Evolutionary conservation across 148 eudicot genomes (phyloP).

Genomic region (Rhododendron griersonianum): DNA sequence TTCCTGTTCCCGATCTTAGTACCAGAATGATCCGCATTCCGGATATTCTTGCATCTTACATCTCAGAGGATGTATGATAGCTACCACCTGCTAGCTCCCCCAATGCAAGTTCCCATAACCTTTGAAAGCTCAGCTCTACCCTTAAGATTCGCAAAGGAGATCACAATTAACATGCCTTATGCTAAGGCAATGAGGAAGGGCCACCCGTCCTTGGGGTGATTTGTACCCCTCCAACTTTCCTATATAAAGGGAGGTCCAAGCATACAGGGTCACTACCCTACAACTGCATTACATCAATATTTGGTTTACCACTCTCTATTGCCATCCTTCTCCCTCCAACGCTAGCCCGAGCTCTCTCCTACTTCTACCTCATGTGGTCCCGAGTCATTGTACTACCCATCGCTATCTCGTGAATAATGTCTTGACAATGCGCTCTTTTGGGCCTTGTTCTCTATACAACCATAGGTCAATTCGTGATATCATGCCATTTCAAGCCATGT

Average conservation of each 20-base stretch:
- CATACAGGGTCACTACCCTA: not conserved
- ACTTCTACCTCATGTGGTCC: not conserved
- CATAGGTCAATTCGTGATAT: not conserved
- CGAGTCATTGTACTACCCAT: not conserved
- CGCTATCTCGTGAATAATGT: not conserved
- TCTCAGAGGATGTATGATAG: not conserved
- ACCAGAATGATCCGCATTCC: not conserved
- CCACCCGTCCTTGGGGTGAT: not conserved
- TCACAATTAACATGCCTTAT: not conserved
- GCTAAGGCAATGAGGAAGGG: not conserved
- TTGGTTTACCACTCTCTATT: not conserved
- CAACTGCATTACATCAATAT: not conserved
- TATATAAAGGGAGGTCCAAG: not conserved
- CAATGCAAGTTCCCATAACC: not conserved
- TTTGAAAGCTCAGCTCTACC: not conserved
- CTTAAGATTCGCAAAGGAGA: not conserved
- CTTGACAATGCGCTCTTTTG: not conserved
- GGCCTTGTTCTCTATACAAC: not conserved
- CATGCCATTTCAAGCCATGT: not conserved
- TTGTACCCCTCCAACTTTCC: not conserved
- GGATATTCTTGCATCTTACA: not conserved
- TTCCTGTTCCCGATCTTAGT: not conserved
- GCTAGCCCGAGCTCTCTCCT: not conserved
- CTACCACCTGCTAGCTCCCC: not conserved
- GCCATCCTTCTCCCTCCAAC: not conserved